Evolutionary conservation across 2,329 filamentous ascomycete species (phyloP), one percentile per base, ranked within the genome.

Genomic region (Periglandula ipomoeae): DNA sequence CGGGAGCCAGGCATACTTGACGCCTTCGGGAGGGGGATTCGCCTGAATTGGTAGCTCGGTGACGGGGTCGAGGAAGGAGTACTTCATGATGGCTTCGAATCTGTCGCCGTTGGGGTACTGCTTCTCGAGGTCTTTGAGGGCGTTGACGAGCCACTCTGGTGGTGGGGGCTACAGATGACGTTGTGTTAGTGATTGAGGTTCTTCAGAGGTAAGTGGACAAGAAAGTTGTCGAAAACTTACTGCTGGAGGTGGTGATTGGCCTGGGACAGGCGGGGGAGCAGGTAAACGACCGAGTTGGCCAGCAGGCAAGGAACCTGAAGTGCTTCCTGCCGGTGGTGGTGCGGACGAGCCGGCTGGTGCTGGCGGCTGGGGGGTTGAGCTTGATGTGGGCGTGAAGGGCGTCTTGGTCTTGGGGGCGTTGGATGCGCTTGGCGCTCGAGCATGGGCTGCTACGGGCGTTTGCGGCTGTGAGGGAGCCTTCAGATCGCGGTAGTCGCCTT

Each of bases 31-130:
- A 8, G 76, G 69, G 15, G 74, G 71, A 40, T 76, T 71, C 34
- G 72, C 74, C 32, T 81, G 71, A 45, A 86, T 75, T 20, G 82
- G 79, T 19, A 78, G 69, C 52, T 85, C 80, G 3, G 86, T 90
- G 44, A 78, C 73, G 10, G 78, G 78, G 64, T 95, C 85, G 53
- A 95, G 79, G 50, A 86, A 83, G 22, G 82, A 87, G 67, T 94
- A 90, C 52, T 89, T 88, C 93, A 98, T 98, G 20, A 85, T 79
- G 47, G 83, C 85, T 66, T 95, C 89, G 63, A 97, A 97, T 26
- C 79, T 77, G 64, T 96, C 89, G 37, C 66, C 64, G 58, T 84
- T 79, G 3, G 87, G 84, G 60, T 95, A 91, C 51, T 75, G 72
- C 56, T 81, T 81, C 57, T 72, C 71, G 49, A 97, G 78, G 22